A percentile compares a stretch with the other conserved stretches of the same genome.
phyloP scores from a whole-genome alignment of 768 basidiomycete genomes.

The Boletellus ananiceps region DNA sequence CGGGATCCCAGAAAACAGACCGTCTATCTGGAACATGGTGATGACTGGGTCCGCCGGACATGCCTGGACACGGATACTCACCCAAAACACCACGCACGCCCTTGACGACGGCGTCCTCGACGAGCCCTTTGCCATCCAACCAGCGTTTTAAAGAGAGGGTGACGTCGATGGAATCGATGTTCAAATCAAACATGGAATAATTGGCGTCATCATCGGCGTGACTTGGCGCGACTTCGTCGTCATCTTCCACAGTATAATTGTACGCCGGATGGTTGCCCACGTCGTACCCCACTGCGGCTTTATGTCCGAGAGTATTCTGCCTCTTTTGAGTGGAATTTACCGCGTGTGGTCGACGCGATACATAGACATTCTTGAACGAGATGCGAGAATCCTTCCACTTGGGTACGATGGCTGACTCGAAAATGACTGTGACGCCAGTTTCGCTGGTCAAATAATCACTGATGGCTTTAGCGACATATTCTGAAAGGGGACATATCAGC shows the following conservation, averaged over 20 bases:
- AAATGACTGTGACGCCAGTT: slow-evolving; percentile 91
- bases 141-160: slow-evolving; percentile 86
- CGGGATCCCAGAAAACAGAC: slow-evolving; percentile 79
- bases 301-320: slow-evolving; percentile 37
- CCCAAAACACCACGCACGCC: slow-evolving; percentile 94
- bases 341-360: slow-evolving; percentile 68
- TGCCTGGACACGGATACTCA: slow-evolving; percentile 30
- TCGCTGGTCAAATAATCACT: slow-evolving; percentile 92
- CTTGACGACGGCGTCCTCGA: slow-evolving; percentile 87
- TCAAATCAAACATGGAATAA: slow-evolving; percentile 90
- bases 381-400: slow-evolving; percentile 96
- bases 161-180: slow-evolving; percentile 92
- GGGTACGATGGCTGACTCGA: slow-evolving; percentile 96
- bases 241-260: slow-evolving; percentile 59
- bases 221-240: slow-evolving; percentile 34
- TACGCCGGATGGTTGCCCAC: slow-evolving; percentile 73
- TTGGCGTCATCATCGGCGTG: slow-evolving; percentile 55
- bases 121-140: slow-evolving; percentile 92
- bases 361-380: slow-evolving; percentile 94
- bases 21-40: slow-evolving; percentile 62
- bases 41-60: background rate
- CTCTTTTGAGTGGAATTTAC: slow-evolving; percentile 14
- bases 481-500: slow-evolving; percentile 35
- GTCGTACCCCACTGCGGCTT: slow-evolving; percentile 67
- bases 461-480: slow-evolving; percentile 79